Evolutionary conservation across 208 protist genomes (phyloP).

Genomic region (Crithidia sp.): DNA sequence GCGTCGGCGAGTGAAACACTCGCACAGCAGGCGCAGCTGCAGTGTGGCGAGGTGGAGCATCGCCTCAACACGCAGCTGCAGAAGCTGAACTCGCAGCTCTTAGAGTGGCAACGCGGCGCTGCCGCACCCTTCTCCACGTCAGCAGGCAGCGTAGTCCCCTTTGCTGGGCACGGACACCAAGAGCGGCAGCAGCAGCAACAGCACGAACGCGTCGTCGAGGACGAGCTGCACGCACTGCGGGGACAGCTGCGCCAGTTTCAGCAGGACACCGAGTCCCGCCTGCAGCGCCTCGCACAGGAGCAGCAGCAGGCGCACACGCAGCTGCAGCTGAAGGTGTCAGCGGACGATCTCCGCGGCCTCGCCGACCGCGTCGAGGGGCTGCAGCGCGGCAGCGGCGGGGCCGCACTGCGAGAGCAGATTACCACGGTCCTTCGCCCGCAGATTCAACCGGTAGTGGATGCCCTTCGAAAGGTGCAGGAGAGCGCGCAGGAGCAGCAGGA

Average conservation of each 20-base stretch:
- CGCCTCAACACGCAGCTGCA: conserved; percentile 24
- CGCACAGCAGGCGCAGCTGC: conserved; percentile 35
- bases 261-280: conserved; percentile 11
- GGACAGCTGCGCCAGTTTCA: conserved; percentile 23
- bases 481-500: conserved; percentile 25
- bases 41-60: conserved; percentile 25
- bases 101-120: conserved; percentile 31
- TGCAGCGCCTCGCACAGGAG: conserved; percentile 34
- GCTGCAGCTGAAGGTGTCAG: conserved; percentile 27
- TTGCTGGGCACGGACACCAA: neutral
- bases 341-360: conserved; percentile 18
- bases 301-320: conserved; percentile 24
- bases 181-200: conserved; percentile 3
- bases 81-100: conserved; percentile 29
- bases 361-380: conserved; percentile 26
- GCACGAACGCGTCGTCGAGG: conserved; percentile 18
- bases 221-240: conserved; percentile 18
- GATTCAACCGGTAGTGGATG: conserved; percentile 29
- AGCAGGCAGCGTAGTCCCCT: neutral
- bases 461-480: conserved; percentile 23
- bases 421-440: conserved; percentile 12
- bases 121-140: neutral
- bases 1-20: conserved; percentile 47
- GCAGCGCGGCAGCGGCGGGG: conserved; percentile 9
- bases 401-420: conserved; percentile 20